Percentiles rank a stretch among this genome's conserved stretches.
These are phyloP conservation scores for Hyphopichia pseudoburtonii DNA, from an alignment of 1,139 yeast species.

Conservation along the genomic window DNA sequence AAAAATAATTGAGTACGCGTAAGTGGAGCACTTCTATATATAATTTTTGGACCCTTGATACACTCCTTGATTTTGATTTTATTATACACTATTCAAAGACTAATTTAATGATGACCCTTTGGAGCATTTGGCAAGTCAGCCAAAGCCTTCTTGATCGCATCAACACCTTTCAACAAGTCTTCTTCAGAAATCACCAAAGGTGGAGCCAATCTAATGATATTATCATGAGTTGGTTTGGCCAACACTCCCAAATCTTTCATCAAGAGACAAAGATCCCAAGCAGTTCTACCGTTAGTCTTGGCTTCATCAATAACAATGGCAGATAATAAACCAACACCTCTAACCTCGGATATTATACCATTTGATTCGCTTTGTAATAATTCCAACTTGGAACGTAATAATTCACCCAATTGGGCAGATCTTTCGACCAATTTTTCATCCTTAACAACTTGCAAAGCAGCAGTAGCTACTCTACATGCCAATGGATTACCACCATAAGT, in stretches of 20 bases:
- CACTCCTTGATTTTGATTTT: too few relatives aligned
- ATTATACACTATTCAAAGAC: background rate
- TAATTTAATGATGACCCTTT: conserved; percentile 37
- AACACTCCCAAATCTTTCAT: conserved; percentile 88
- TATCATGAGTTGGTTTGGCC: conserved; percentile 97
- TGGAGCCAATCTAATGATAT: conserved; percentile 94
- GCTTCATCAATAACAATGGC: conserved; percentile 89
- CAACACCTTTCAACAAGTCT: conserved; percentile 80
- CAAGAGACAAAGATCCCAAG: conserved; percentile 92
- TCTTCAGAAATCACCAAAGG: conserved; percentile 89
- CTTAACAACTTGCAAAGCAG: conserved; percentile 85
- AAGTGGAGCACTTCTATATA: too few relatives aligned
- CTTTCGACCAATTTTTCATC: conserved; percentile 87
- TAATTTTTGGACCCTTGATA: too few relatives aligned
- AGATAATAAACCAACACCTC: conserved; percentile 87
- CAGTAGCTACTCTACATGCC: conserved; percentile 91
- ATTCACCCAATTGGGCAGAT: conserved; percentile 68
- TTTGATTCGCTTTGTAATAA: conserved; percentile 60
- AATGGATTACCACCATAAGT: conserved; percentile 98
- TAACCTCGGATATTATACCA: conserved; percentile 82
- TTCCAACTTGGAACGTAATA: conserved; percentile 64
- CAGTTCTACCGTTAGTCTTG: conserved; percentile 85
- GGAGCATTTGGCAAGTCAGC: conserved; percentile 56
- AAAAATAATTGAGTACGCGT: too few relatives aligned
- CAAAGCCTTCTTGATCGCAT: conserved; percentile 68